Percentiles rank a stretch among this genome's conserved stretches.
Evolutionary conservation across 176 grass and related monocot genomes (phyloP).

Genomic region (Areca catechu): DNA sequence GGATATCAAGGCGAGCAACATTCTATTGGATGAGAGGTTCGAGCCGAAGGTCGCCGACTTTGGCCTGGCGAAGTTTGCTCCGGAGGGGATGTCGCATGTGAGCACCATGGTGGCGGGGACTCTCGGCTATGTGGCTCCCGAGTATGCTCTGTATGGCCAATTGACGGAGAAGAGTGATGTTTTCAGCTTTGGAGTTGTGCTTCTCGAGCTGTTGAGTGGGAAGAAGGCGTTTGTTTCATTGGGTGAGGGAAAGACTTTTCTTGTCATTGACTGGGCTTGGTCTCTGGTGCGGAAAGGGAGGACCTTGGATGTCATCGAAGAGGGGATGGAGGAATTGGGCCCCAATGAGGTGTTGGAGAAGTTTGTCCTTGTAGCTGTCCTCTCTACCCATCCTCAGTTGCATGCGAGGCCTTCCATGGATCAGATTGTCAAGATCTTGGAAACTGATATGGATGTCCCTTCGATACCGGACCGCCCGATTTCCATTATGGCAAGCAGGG

Average conservation of each 20-base stretch:
- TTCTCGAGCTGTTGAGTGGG: slow-evolving; percentile 87
- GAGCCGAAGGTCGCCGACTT: slow-evolving; percentile 89
- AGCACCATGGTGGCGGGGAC: slow-evolving; percentile 87
- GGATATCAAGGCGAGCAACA: slow-evolving; percentile 93
- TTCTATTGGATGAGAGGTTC: slow-evolving; percentile 70
- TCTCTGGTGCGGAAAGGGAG: slow-evolving; percentile 49
- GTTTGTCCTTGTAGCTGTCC: slow-evolving; percentile 57
- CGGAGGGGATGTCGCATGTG: slow-evolving; percentile 88
- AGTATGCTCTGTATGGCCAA: slow-evolving; percentile 85
- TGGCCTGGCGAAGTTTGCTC: slow-evolving; percentile 82
- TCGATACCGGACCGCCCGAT: slow-evolving; percentile 59
- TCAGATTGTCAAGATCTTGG: slow-evolving; percentile 79
- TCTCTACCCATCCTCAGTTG: slow-evolving; percentile 81
- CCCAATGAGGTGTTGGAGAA: slow-evolving; percentile 66
- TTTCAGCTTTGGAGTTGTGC: slow-evolving; percentile 74
- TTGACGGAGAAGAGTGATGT: slow-evolving; percentile 96
- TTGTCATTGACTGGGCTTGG: slow-evolving; percentile 88
- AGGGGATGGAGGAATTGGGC: slow-evolving; percentile 66
- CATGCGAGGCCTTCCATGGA: slow-evolving; percentile 90
- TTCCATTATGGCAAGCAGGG: slow-evolving; percentile 47
- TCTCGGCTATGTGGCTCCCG: slow-evolving; percentile 77
- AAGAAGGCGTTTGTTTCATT: slow-evolving; percentile 70
- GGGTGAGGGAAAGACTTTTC: slow-evolving; percentile 62
- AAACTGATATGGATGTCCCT: slow-evolving; percentile 43
- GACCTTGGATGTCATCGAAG: slow-evolving; percentile 62